Evolutionary conservation across 2,329 filamentous ascomycete genomes (phyloP).

Genomic region (Boeremia exigua): DNA sequence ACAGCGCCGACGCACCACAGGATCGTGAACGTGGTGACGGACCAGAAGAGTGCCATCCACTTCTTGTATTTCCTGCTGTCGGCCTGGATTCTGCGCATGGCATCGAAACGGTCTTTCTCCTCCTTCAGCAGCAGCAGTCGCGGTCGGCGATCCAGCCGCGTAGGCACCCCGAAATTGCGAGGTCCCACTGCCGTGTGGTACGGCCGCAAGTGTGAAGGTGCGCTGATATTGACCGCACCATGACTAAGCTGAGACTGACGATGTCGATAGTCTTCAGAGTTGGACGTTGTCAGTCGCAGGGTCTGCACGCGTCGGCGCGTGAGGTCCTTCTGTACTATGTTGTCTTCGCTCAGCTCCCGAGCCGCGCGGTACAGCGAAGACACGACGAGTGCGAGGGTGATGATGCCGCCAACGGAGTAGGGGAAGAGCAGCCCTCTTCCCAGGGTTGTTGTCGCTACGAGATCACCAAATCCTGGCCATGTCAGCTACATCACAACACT

Average conservation of each 20-base stretch:
- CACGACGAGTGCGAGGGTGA: conserved; percentile 84
- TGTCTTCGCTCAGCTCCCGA: conserved; percentile 64
- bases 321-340: conserved; percentile 66
- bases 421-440: conserved; percentile 79
- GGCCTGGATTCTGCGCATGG: conserved; percentile 82
- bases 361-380: conserved; percentile 76
- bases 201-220: conserved; percentile 30
- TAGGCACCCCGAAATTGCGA: conserved; percentile 13
- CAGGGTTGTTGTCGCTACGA: conserved; percentile 62
- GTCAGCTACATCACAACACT: neutral
- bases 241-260: conserved; percentile 35
- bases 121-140: conserved; percentile 64
- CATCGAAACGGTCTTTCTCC: conserved; percentile 71
- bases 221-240: conserved; percentile 33
- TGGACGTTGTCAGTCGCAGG: conserved; percentile 60
- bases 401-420: conserved; percentile 81
- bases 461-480: conserved; percentile 53
- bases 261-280: conserved; percentile 56
- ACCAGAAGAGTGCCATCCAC: conserved; percentile 76
- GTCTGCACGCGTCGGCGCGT: conserved; percentile 61
- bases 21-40: conserved; percentile 69
- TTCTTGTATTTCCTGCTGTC: conserved; percentile 69
- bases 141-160: conserved; percentile 37
- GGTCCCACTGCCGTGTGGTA: conserved; percentile 29
- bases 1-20: conserved; percentile 83